Conservation (phyloP, 768 basidiomycete species). For the Boletus barrowsii region DNA sequence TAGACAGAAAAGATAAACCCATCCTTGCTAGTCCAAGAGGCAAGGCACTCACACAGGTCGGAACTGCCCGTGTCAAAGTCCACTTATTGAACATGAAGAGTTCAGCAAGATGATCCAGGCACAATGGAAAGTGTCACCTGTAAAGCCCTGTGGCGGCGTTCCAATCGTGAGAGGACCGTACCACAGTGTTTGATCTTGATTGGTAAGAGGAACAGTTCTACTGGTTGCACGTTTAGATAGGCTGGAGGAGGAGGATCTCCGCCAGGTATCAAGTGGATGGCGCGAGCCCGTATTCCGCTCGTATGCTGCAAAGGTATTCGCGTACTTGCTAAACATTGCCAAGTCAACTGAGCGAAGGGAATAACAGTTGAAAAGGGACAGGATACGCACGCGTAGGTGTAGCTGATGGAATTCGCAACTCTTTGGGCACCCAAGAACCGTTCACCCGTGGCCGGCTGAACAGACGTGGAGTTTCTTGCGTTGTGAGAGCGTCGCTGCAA, state of each 20-base stretch:
- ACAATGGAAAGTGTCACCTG: slow-evolving; percentile 22
- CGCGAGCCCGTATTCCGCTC: slow-evolving; percentile 40
- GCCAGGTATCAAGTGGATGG: slow-evolving; percentile 28
- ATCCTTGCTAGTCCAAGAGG: neutral
- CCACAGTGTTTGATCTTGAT: slow-evolving; percentile 36
- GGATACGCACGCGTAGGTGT: slow-evolving; percentile 6
- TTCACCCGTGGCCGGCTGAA: neutral
- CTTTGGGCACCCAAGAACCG: neutral
- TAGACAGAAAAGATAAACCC: slow-evolving; percentile 1
- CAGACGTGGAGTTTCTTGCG: neutral
- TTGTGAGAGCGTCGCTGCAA: slow-evolving; percentile 6
- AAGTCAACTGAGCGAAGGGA: neutral
- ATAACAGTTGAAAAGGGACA: neutral
- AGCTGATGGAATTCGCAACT: neutral
- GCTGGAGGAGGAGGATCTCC: neutral
- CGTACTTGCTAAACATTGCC: slow-evolving; percentile 36
- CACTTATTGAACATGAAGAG: slow-evolving; percentile 24
- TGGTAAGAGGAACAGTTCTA: slow-evolving; percentile 27
- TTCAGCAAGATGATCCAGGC: neutral
- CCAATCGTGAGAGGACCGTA: slow-evolving; percentile 43
- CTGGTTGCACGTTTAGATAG: slow-evolving; percentile 8
- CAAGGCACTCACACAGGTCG: slow-evolving; percentile 33
- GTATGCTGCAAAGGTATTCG: slow-evolving; percentile 39
- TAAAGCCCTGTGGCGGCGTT: slow-evolving; percentile 40
- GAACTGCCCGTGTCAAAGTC: slow-evolving; percentile 51